Percentiles rank a stretch among this genome's conserved stretches.
These are phyloP conservation scores for Microbotryum lychnidis-dioicae DNA, from an alignment of 1,284 basidiomycete genomes.

Conservation along the genomic window DNA sequence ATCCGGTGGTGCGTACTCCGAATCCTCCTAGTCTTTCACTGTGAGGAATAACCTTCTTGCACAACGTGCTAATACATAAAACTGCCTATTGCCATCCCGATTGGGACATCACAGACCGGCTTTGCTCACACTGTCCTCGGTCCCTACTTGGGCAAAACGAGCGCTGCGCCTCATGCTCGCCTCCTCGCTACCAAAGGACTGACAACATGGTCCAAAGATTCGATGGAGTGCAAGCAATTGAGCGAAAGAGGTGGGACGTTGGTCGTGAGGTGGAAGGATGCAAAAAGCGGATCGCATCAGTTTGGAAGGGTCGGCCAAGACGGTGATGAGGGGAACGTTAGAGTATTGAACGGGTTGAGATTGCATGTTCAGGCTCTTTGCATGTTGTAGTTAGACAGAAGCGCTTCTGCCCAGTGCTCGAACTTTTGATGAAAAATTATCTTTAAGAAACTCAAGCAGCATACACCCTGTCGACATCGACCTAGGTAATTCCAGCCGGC, in stretches of 20 bases:
- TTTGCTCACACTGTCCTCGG: conserved; percentile 50
- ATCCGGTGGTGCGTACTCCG: conserved; percentile 43
- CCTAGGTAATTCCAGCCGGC: no score
- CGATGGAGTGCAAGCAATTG: conserved; percentile 45
- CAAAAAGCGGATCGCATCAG: conserved; percentile 27
- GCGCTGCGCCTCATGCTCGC: neutral
- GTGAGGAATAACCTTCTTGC: no score
- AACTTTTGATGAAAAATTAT: conserved; percentile 19
- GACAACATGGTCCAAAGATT: neutral
- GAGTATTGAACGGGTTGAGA: conserved; percentile 22
- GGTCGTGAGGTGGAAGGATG: conserved; percentile 42
- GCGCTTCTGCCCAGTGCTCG: conserved; percentile 17
- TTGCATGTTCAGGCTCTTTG: neutral
- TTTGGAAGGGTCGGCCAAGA: conserved; percentile 6
- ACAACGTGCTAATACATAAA: no score
- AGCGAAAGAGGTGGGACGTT: conserved; percentile 50
- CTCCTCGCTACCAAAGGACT: neutral
- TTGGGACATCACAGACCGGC: conserved; percentile 42
- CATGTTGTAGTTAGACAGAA: neutral
- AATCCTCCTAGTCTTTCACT: neutral
- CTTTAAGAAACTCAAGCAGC: no score
- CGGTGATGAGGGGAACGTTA: conserved; percentile 29
- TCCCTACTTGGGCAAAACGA: conserved; percentile 47
- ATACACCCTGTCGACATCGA: no score
- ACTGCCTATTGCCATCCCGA: neutral